Evolutionary conservation across 1,284 basidiomycete species (phyloP), one percentile per base, ranked within the genome.

Genomic region (Trichosporon sp.): DNA sequence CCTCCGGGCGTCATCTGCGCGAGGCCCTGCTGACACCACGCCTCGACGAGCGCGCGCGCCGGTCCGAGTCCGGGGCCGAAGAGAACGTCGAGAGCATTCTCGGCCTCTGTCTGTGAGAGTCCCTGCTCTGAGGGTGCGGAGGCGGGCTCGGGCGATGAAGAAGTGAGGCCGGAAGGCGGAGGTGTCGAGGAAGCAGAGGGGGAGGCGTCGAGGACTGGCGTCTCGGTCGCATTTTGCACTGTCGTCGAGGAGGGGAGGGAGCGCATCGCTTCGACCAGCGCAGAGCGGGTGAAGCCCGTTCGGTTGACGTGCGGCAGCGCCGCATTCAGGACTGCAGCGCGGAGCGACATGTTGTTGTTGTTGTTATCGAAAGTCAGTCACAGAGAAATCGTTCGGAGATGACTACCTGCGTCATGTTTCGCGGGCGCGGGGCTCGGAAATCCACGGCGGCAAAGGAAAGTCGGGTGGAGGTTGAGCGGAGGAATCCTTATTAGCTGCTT

Each of bases 281-380:
- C 68, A 7, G 69, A 69, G 10, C 74, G 74, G 10, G 76, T 75
- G 70, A 79, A 79, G 4, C 74, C 74, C 36, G 73, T 70, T 8
- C 61, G 61, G 0, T 72, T 65, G 31, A 79, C 46, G 10, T 70
- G 69, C 7, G 75, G 72, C 3, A 78, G 59, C 2, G 77, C 69
- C 19, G 68, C 64, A 0, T 59, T 40, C 10, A 77, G 70, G 37
- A 78, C 74, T 19, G 70, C 72, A 0, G 67, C 32, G 14, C 74
- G 72, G 36, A 79, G 69, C 6, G 74, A 70, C 76, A 77, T 77
- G 40, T 34, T 61, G 60, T 4, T 46, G 11, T 33, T 58, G 25
- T 19, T 14, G 46, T 19, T n/a, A n/a, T n/a, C n/a, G n/a, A n/a
- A n/a, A n/a, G n/a, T n/a, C n/a, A n/a, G n/a, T n/a, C n/a, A n/a